Evolutionary conservation across 768 basidiomycete species (phyloP).

Genomic region (Ephemerocybe angulata): DNA sequence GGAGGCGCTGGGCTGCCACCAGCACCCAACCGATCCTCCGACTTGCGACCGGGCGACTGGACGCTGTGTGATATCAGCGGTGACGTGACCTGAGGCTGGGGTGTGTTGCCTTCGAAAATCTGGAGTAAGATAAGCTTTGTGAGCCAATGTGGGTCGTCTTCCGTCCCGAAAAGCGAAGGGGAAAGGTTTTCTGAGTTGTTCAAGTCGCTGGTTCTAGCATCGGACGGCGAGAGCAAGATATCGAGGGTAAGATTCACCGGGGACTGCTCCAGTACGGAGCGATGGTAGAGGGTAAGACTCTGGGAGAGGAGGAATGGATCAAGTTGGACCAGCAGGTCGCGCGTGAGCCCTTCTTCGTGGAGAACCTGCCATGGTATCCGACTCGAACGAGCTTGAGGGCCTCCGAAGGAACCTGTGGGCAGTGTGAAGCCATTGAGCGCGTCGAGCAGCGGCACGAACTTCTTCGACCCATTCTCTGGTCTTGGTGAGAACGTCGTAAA

Average conservation of each 20-base stretch:
- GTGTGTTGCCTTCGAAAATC: conserved; percentile 53
- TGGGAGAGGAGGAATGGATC: conserved; percentile 59
- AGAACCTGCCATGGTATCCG: conserved; percentile 49
- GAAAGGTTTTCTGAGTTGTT: background rate
- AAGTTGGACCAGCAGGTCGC: conserved; percentile 60
- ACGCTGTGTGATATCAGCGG: conserved; percentile 8
- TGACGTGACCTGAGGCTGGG: conserved; percentile 11
- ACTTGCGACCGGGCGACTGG: conserved; percentile 29
- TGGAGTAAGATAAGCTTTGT: conserved; percentile 71
- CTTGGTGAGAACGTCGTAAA: conserved; percentile 51
- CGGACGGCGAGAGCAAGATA: conserved; percentile 30
- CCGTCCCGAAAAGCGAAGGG: conserved; percentile 58
- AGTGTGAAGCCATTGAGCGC: conserved; percentile 33
- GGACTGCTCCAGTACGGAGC: conserved; percentile 44
- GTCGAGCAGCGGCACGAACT: conserved; percentile 42
- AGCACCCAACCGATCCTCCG: conserved; percentile 26
- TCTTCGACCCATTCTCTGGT: conserved; percentile 37
- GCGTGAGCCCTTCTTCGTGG: conserved; percentile 63
- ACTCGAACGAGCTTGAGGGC: conserved; percentile 10
- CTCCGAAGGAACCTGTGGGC: conserved; percentile 17
- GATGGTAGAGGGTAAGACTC: conserved; percentile 63
- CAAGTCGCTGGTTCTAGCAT: background rate
- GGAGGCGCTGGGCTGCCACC: conserved; percentile 1
- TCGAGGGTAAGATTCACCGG: conserved; percentile 52
- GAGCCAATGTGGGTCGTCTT: conserved; percentile 76